Conservation (phyloP, 1,284 basidiomycete genomes). For the Ustilago trichophora region DNA sequence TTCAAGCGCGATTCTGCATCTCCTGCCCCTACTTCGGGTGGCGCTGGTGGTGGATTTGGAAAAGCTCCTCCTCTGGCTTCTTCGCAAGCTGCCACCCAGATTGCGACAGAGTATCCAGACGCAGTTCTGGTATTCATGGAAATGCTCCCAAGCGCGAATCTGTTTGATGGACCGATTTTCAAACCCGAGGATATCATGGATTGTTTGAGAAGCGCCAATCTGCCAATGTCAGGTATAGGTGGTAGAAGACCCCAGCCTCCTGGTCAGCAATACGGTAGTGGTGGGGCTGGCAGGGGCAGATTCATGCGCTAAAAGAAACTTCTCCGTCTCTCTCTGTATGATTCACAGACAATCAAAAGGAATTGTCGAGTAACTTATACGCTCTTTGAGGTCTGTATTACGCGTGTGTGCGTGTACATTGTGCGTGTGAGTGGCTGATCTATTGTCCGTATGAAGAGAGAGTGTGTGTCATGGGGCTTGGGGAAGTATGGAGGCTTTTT, state of each 20-base stretch:
- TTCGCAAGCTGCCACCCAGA: no score
- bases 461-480: not conserved
- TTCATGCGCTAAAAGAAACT: conserved; percentile 6
- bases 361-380: no score
- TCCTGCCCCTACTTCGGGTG: conserved; percentile 62
- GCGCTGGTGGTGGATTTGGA: conserved; percentile 1
- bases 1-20: conserved; percentile 68
- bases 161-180: conserved; percentile 52
- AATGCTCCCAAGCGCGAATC: conserved; percentile 40
- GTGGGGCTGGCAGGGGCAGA: conserved; percentile 10
- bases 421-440: no score
- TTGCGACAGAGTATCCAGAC: conserved; percentile 51
- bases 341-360: no score
- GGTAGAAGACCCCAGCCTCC: not conserved
- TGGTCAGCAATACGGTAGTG: not conserved
- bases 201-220: conserved; percentile 43
- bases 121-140: conserved; percentile 52
- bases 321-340: no score
- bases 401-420: not conserved
- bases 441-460: no score
- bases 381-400: no score
- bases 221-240: conserved; percentile 13
- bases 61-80: no score
- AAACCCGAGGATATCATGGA: conserved; percentile 54
- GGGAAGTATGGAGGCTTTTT: conserved; percentile 6